Base-by-base conservation (phyloP, 2,329 filamentous ascomycete species). In the Lizonia empirigonia region DNA sequence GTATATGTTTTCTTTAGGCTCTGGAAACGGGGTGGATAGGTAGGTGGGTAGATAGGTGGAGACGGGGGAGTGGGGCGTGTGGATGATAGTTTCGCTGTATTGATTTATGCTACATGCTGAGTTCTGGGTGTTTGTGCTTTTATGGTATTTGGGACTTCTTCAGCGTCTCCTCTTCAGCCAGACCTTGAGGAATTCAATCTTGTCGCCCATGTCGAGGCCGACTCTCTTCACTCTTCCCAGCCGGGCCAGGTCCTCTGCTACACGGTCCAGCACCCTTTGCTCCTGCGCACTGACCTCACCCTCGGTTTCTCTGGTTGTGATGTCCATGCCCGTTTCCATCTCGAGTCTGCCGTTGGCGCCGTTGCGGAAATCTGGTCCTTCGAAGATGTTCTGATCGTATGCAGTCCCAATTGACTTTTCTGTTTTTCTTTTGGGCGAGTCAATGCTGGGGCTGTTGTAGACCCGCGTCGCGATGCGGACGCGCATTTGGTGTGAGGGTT, bases 221-320 rank as follows among this genome's bases (percentile, higher is more conserved):
- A 99, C 91, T 48, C 93, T 82, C 78, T 95, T 96, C 30, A 94
- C 92, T 54, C 94, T 80, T 1, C 92, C 90, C 44, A 99, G 74
- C 44, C 93, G 78, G n/a, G 94, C 91, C 48, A 99, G 77, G 9
- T 91, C 86, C 63, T 97, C 94, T 1, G 85, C 90, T 13, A 99
- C 84, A 27, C 83, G 82, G 65, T 96, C 90, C 34, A 97, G 76
- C 10, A 93, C 78, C 30, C 79, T 80, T 67, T 85, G 83, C 70
- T 96, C 90, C 7, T 71, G 68, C 0, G 62, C 62, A 3, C 65
- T 70, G 10, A 69, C 63, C 12, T 58, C 56, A 26, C 32, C 41
- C 37, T 45, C 35, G 10, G 24, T 30, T 30, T 36, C 51, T 13
- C 45, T 50, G 7, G 53, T 56, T 24, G 54, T 47, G 1, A 62